Evolutionary conservation across 2,329 filamentous ascomycete genomes (phyloP), one percentile per base, ranked within the genome.

Genomic region (Colletotrichum sp.): DNA sequence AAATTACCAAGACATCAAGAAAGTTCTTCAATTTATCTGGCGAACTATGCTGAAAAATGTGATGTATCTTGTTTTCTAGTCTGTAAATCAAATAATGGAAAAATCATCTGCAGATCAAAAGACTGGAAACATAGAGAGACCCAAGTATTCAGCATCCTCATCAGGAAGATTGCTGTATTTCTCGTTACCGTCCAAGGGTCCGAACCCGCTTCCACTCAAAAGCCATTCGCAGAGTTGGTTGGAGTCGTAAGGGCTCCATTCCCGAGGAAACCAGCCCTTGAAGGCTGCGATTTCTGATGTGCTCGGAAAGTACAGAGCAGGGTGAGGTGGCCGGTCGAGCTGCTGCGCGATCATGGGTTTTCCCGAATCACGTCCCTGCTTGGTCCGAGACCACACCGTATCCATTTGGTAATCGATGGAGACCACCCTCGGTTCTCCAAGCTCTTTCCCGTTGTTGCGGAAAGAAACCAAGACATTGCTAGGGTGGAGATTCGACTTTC

Each of bases 401-500:
- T 43, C 36, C 16, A 18, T 18, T 0, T 43, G 2, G 8, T 43
- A 43, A n/a, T 3, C 36, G 16, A 43, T 1, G 16, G 36, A 18
- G 8, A 43, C 36, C 2, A 43, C 2, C 36, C 36, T 43, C 16
- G 36, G 36, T 18, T 43, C 16, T 18, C 3, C 36, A 18, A 43
- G 36, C 8, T 43, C 36, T 43, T 9, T 43, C 5, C 36, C 36
- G 8, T 43, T 43, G 36, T 43, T 43, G 36, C 36, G 16, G 16
- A 43, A 5, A 39, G 36, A 39, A 39, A 39, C 1, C 7, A 39
- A 4, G 15, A 39, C 15, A 1, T 39, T 4, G 3, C 34, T 36
- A 36, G 34, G 34, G 7, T 2, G 0, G 34, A 36, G 34, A 2
- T 8, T 8, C 34, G 5, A 7, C 34, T 2, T 36, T 0, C 2